A percentile compares a stretch with the other conserved stretches of the same genome.
These are phyloP conservation scores for Lepidium campestre DNA, from an alignment of 441 rosid genomes.

Conservation along the genomic window DNA sequence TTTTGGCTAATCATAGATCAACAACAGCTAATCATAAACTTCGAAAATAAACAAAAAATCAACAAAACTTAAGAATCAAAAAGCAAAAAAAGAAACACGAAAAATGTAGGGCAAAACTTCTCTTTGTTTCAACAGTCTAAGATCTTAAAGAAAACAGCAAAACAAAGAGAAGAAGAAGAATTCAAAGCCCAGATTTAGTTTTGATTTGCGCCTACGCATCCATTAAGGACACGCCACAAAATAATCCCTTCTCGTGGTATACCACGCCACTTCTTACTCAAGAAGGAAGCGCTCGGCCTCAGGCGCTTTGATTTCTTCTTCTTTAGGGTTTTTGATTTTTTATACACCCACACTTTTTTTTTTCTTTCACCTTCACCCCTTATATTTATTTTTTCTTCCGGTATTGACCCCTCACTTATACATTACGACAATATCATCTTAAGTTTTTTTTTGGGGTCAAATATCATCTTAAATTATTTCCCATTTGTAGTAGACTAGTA, in stretches of 20 bases:
- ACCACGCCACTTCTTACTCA: slow-evolving; percentile 34
- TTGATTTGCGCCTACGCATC: slow-evolving; percentile 33
- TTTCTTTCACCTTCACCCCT: not conserved
- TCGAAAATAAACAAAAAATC: no score
- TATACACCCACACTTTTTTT: not conserved
- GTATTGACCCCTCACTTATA: not conserved
- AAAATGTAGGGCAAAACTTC: slow-evolving; percentile 14
- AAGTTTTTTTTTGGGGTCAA: no score
- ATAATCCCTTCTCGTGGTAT: slow-evolving; percentile 27
- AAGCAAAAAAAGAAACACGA: not conserved
- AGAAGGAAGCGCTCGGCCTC: slow-evolving; percentile 36
- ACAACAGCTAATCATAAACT: no score
- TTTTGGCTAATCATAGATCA: no score
- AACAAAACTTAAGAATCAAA: not conserved
- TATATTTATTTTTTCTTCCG: not conserved
- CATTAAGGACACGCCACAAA: slow-evolving; percentile 18
- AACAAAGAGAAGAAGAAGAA: not conserved
- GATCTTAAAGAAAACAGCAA: slow-evolving; percentile 7
- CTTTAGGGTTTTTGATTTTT: not conserved
- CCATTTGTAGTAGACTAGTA: no score
- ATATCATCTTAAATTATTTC: no score
- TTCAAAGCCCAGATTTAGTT: not conserved
- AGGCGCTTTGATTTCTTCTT: slow-evolving; percentile 1
- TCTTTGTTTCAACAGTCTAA: slow-evolving; percentile 10
- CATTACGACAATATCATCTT: no score